Conservation (phyloP, 2,329 filamentous ascomycete genomes). For the Grosmannia clavigera region DNA sequence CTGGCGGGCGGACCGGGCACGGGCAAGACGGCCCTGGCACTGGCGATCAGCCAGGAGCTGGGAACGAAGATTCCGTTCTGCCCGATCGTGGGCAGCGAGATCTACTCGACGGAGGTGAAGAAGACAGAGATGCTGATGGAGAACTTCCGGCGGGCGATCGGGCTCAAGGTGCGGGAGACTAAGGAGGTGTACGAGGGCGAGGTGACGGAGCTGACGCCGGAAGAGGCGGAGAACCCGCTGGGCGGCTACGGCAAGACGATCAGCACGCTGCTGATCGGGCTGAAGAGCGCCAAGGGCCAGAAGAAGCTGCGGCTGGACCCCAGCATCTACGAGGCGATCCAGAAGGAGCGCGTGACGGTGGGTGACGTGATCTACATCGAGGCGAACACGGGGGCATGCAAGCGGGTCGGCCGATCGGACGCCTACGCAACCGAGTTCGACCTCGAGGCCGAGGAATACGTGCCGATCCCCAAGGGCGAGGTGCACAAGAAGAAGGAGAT, state of each 20-base stretch:
- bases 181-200: slow-evolving; percentile 99
- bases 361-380: slow-evolving; percentile 99
- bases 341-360: slow-evolving; percentile 91
- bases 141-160: slow-evolving; percentile 94
- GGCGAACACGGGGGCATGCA: slow-evolving; percentile 96
- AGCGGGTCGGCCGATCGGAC: slow-evolving; percentile 89
- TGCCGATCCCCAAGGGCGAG: slow-evolving; percentile 95
- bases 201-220: slow-evolving; percentile 91
- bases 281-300: slow-evolving; percentile 91
- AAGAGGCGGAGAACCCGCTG: slow-evolving; percentile 94
- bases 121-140: slow-evolving; percentile 99
- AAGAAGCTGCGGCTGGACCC: slow-evolving; percentile 96
- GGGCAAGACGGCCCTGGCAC: slow-evolving; percentile 90
- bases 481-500: slow-evolving; percentile 99
- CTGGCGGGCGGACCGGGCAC: slow-evolving; percentile 91
- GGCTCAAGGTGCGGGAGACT: slow-evolving; percentile 91
- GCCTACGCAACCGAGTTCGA: slow-evolving; percentile 98
- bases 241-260: slow-evolving; percentile 97
- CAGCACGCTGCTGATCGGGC: slow-evolving; percentile 81
- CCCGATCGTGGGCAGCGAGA: slow-evolving; percentile 93
- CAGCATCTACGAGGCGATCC: slow-evolving; percentile 97
- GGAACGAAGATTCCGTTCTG: slow-evolving; percentile 98
- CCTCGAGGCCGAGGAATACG: slow-evolving; percentile 96
- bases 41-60: slow-evolving; percentile 92
- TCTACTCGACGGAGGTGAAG: slow-evolving; percentile 97